Conservation (phyloP, 768 basidiomycete species). For the Tephrocybe sp. region DNA sequence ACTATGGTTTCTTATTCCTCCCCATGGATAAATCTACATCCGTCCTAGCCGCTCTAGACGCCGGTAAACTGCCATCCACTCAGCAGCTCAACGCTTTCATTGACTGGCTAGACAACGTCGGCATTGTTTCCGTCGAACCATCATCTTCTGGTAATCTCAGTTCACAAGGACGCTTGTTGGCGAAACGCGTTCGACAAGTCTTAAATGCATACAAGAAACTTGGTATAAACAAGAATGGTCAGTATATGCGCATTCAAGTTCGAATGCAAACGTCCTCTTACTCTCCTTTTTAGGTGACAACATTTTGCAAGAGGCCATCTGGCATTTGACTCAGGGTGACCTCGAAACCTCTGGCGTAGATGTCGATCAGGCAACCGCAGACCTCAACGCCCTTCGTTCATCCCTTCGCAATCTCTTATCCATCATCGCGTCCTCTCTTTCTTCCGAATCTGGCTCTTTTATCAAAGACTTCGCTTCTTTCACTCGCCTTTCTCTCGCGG, state of each 20-base stretch:
- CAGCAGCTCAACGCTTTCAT: constrained; percentile 51
- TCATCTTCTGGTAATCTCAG: constrained; percentile 41
- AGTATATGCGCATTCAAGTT: neutral
- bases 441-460: constrained; percentile 51
- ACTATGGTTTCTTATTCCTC: neutral
- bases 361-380: constrained; percentile 43
- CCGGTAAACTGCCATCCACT: constrained; percentile 68
- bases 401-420: constrained; percentile 50
- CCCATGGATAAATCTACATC: constrained; percentile 64
- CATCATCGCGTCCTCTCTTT: constrained; percentile 50
- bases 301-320: constrained; percentile 61
- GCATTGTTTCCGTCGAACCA: constrained; percentile 44
- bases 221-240: constrained; percentile 56
- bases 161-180: constrained; percentile 50
- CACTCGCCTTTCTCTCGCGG: constrained; percentile 59
- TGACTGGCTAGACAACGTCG: constrained; percentile 51
- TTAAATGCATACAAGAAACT: constrained; percentile 58
- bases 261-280: neutral
- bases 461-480: constrained; percentile 66
- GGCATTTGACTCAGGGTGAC: constrained; percentile 60
- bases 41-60: constrained; percentile 63
- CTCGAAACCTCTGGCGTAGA: constrained; percentile 29
- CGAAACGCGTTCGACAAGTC: constrained; percentile 46
- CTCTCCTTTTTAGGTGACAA: constrained; percentile 47
- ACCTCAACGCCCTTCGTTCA: constrained; percentile 46